Conservation (phyloP, 108 stramenopile genomes). For the Cyclotella kingstonii region DNA sequence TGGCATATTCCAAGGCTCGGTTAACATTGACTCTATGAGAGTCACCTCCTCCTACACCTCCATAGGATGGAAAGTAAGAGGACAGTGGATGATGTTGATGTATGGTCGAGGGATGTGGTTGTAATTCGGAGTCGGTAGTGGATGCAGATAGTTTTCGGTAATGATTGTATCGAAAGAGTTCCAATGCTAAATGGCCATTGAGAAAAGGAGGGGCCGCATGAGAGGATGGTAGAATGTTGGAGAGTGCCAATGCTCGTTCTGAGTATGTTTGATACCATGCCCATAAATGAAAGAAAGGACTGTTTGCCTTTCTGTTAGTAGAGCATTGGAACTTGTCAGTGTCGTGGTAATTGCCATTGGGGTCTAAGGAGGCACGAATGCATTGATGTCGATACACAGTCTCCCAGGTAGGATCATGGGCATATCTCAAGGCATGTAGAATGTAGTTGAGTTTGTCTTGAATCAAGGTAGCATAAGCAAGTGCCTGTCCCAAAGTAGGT, state of each 20-base stretch:
- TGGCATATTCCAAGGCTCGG: constrained; percentile 49
- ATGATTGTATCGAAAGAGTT: constrained; percentile 32
- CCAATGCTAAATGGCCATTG: constrained; percentile 12
- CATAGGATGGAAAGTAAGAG: constrained; percentile 10
- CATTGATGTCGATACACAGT: constrained; percentile 58
- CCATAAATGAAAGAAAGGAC: constrained; percentile 25
- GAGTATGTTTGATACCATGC: constrained; percentile 58
- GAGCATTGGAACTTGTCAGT: not conserved
- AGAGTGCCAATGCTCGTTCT: constrained; percentile 46
- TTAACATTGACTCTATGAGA: constrained; percentile 37
- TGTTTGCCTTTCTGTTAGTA: not conserved
- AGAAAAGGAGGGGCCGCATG: not conserved
- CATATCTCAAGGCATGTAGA: constrained; percentile 56
- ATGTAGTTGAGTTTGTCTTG: constrained; percentile 46
- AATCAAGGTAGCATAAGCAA: constrained; percentile 37
- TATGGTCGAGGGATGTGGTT: not conserved
- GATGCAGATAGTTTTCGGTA: constrained; percentile 5
- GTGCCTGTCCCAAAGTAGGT: constrained; percentile 20
- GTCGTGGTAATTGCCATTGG: constrained; percentile 1
- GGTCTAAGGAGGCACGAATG: constrained; percentile 41
- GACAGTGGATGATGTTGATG: constrained; percentile 30
- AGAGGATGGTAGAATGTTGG: constrained; percentile 20
- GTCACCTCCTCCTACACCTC: constrained; percentile 27
- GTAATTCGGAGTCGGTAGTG: not conserved
- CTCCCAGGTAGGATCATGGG: constrained; percentile 67